Conservation (phyloP, 805 yeast species). For the Zygosaccharomyces kombuchaensis region DNA sequence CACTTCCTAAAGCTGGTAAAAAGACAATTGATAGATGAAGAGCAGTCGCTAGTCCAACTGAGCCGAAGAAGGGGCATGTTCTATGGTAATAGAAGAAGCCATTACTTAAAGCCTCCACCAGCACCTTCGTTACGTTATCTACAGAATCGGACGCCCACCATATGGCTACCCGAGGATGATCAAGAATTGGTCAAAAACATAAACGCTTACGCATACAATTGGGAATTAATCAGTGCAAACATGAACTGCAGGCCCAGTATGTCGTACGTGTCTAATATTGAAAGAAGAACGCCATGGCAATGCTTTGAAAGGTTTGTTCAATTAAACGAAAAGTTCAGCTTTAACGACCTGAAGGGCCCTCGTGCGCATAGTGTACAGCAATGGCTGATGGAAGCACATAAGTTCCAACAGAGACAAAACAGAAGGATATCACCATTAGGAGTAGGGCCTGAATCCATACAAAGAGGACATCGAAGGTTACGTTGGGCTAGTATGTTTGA, state of each 20-base stretch:
- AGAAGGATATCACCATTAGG: slow-evolving; percentile 89
- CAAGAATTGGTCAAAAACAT: slow-evolving; percentile 71
- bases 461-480: slow-evolving; percentile 83
- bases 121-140: slow-evolving; percentile 84
- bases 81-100: slow-evolving; percentile 49
- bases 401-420: slow-evolving; percentile 82
- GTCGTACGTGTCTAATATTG: slow-evolving; percentile 80
- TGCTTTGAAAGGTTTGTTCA: slow-evolving; percentile 96
- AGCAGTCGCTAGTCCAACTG: slow-evolving; percentile 34
- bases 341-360: slow-evolving; percentile 81
- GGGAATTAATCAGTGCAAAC: slow-evolving; percentile 87
- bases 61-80: slow-evolving; percentile 43
- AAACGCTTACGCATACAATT: slow-evolving; percentile 82
- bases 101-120: slow-evolving; percentile 75
- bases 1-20: slow-evolving; percentile 54
- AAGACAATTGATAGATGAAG: slow-evolving; percentile 45
- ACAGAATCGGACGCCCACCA: slow-evolving; percentile 83
- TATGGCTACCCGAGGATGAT: slow-evolving; percentile 96
- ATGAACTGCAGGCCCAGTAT: slow-evolving; percentile 62
- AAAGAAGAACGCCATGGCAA: slow-evolving; percentile 97
- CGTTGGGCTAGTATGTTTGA: slow-evolving; percentile 98
- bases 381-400: slow-evolving; percentile 90
- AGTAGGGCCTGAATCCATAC: slow-evolving; percentile 88
- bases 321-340: slow-evolving; percentile 81
- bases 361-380: slow-evolving; percentile 78